Conservation (phyloP, 257 asterid species). For the Solanum pimpinellifolium region DNA sequence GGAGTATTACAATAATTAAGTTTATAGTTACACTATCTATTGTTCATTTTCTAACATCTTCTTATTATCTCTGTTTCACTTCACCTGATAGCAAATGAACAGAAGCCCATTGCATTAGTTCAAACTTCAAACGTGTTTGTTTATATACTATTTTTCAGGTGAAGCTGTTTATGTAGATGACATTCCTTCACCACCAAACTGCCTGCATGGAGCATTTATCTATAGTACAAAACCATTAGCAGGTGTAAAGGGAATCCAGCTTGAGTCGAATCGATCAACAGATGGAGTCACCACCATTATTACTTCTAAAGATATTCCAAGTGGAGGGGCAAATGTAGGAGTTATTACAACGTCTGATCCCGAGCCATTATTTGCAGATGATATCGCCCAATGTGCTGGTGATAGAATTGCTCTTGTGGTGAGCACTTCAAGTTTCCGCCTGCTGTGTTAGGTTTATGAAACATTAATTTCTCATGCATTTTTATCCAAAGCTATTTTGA, state of each 20-base stretch:
- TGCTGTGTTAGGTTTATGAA: not conserved
- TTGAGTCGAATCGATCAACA: conserved; percentile 15
- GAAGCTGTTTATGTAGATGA: conserved; percentile 75
- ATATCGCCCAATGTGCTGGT: conserved; percentile 46
- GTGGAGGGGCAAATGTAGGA: conserved; percentile 50
- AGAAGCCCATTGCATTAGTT: not conserved
- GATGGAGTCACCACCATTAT: conserved; percentile 27
- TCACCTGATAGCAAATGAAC: not conserved
- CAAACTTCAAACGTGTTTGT: not conserved
- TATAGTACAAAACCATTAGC: conserved; percentile 55
- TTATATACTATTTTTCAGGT: conserved; percentile 26
- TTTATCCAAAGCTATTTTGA: not conserved
- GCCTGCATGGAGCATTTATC: conserved; percentile 59
- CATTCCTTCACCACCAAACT: conserved; percentile 58
- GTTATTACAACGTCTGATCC: conserved; percentile 19
- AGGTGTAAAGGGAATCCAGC: conserved; percentile 30
- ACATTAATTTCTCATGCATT: not conserved
- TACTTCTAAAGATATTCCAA: conserved; percentile 54
- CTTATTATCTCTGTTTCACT: not conserved
- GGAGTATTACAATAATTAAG: not conserved
- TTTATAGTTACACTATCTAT: not conserved
- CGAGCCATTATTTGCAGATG: conserved; percentile 56
- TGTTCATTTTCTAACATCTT: not conserved
- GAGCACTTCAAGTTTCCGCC: not conserved
- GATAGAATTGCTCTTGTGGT: conserved; percentile 61